Evolutionary conservation across 2,329 filamentous ascomycete genomes (phyloP).

Genomic region (Cytospora chrysosperma): DNA sequence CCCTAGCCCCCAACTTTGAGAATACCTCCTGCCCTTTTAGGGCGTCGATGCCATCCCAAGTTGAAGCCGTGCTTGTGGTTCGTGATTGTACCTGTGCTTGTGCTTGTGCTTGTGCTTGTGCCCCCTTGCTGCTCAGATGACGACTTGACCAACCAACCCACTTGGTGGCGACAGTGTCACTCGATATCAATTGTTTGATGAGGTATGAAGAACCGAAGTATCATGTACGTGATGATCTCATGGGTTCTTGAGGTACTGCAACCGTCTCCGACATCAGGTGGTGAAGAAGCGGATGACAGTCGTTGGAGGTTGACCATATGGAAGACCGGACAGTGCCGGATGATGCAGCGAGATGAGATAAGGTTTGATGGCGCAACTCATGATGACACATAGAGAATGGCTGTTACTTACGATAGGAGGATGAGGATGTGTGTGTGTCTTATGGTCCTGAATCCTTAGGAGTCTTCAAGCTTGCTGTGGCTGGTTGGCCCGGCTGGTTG

Average conservation of each 20-base stretch:
- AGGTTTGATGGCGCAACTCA: neutral
- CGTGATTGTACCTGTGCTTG: neutral
- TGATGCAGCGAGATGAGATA: neutral
- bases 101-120: neutral
- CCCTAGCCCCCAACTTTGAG: neutral
- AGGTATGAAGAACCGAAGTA: neutral
- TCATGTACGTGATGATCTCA: neutral
- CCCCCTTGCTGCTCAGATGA: neutral
- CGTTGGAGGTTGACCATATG: neutral
- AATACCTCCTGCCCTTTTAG: constrained; percentile 5
- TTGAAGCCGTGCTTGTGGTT: constrained; percentile 4
- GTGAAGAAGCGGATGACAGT: neutral
- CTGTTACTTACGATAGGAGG: constrained; percentile 8
- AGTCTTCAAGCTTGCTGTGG: neutral
- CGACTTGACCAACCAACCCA: constrained; percentile 11
- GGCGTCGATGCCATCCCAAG: constrained; percentile 16
- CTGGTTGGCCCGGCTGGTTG: constrained; percentile 6
- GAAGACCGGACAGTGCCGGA: neutral
- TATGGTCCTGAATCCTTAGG: neutral
- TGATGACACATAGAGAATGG: neutral
- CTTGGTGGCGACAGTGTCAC: constrained; percentile 11
- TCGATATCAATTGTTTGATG: constrained; percentile 11
- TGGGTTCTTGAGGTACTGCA: neutral
- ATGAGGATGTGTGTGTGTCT: neutral
- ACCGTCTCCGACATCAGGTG: neutral